Evolutionary conservation across 2,329 filamentous ascomycete genomes (phyloP), one percentile per base, ranked within the genome.

Genomic region (Cadophora sp.): DNA sequence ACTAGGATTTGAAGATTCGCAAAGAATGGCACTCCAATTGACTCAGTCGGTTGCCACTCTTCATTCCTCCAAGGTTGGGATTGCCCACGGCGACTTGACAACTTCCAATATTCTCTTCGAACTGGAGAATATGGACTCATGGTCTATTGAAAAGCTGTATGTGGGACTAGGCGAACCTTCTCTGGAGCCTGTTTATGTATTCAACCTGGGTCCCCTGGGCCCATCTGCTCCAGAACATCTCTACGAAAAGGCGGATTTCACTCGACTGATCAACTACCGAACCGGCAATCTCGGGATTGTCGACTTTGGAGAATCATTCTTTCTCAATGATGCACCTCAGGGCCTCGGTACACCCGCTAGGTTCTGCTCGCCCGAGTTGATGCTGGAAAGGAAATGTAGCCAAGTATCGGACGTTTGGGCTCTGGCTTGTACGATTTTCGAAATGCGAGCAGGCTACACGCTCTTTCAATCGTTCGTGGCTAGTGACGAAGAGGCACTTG

Each of bases 271-370:
- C 18, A 16, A 48, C 0, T 61, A 43, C 27, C 41, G 56, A 7
- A 69, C 64, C 5, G 64, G 67, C 11, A 66, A 69, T 30, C 59
- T 69, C 45, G 65, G 62, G 39, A 20, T 66, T 20, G 43, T 64
- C 18, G 67, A 69, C 16, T 66, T 66, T n/a, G 64, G 51, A 22
- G 55, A 39, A 18, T 16, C 61, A 0, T 69, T 50, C 13, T 33
- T 27, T 4, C 33, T 66, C 36, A 33, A 55, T 18, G 18, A 50
- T 9, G 20, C 61, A 0, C 50, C 61, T 1, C 8, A 5, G 33
- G 50, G 39, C 1, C 61, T 56, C 22, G 24, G 5, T 3, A 63
- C 51, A 47, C 61, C 61, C 20, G n/a, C n/a, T 7, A 48, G 13
- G 13, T 11, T 13, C 24, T 56, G 48, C 22, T n/a, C 61, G 0